These are phyloP conservation scores for Protea cynaroides DNA, from an alignment of 164 flowering plant species.

Conservation along the genomic window DNA sequence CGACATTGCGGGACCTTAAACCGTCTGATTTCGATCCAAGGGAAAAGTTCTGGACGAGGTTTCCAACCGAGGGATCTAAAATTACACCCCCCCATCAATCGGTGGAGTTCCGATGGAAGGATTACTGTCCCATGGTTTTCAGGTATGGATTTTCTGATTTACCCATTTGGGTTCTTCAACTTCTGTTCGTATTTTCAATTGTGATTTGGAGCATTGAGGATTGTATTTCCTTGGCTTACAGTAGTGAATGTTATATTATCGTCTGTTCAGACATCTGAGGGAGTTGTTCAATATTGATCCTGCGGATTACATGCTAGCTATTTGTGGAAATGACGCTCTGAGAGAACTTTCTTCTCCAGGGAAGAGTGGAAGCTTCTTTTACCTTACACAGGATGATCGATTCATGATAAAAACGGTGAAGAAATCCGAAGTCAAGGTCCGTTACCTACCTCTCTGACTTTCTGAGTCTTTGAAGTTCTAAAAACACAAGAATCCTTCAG, in stretches of 20 bases:
- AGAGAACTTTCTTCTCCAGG: constrained; percentile 67
- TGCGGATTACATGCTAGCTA: constrained; percentile 66
- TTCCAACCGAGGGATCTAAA: constrained; percentile 46
- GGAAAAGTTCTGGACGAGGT: constrained; percentile 36
- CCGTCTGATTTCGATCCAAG: constrained; percentile 34
- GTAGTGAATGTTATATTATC: constrained; percentile 1
- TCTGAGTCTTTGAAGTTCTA: neutral
- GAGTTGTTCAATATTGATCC: constrained; percentile 55
- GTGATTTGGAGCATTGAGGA: neutral
- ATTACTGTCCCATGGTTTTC: constrained; percentile 59
- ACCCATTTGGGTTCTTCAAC: neutral
- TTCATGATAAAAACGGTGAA: constrained; percentile 82
- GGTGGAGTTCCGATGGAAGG: constrained; percentile 51
- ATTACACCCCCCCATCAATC: constrained; percentile 48
- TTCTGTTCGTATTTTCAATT: neutral
- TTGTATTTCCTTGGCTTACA: neutral
- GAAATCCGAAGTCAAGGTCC: constrained; percentile 83
- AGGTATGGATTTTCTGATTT: constrained; percentile 19
- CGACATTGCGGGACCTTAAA: constrained; percentile 20
- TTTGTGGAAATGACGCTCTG: constrained; percentile 65
- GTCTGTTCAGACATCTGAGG: constrained; percentile 44
- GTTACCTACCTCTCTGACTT: constrained; percentile 12
- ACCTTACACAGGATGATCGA: constrained; percentile 73
- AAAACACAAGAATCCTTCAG: neutral
- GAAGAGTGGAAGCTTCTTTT: constrained; percentile 77